phyloP scores from a whole-genome alignment of 2,329 filamentous ascomycete species.

The Penicillium paneum region DNA sequence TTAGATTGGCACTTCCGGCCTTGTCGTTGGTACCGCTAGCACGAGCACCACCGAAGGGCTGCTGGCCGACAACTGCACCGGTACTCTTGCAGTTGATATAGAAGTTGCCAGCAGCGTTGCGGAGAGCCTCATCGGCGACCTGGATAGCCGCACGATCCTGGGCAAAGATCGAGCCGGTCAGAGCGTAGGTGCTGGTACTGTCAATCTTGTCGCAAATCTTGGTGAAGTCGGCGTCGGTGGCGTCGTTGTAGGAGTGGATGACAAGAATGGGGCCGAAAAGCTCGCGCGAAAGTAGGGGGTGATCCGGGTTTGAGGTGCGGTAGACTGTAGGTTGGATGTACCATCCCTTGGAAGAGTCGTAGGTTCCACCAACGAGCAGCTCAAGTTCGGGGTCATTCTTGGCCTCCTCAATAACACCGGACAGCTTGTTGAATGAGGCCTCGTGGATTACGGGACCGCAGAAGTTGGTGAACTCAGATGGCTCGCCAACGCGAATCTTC shows the following conservation, averaged over 20 bases:
- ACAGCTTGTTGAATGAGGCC: slow-evolving; percentile 75
- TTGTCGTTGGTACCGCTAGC: slow-evolving; percentile 72
- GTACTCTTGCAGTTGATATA: slow-evolving; percentile 55
- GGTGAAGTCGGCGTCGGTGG: slow-evolving; percentile 55
- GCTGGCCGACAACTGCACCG: slow-evolving; percentile 69
- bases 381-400: slow-evolving; percentile 70
- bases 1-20: slow-evolving; percentile 62
- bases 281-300: slow-evolving; percentile 72
- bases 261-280: slow-evolving; percentile 78
- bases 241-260: slow-evolving; percentile 75
- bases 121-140: slow-evolving; percentile 37
- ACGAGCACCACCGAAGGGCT: slow-evolving; percentile 67
- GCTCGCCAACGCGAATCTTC: slow-evolving; percentile 67
- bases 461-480: slow-evolving; percentile 72
- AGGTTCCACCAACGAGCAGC: slow-evolving; percentile 70
- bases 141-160: slow-evolving; percentile 37
- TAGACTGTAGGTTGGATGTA: slow-evolving; percentile 84
- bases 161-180: slow-evolving; percentile 46
- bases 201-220: slow-evolving; percentile 54
- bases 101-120: slow-evolving; percentile 42
- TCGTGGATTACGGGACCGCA: slow-evolving; percentile 84
- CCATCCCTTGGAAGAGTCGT: slow-evolving; percentile 75
- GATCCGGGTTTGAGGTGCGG: slow-evolving; percentile 66
- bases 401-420: slow-evolving; percentile 72
- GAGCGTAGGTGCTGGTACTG: slow-evolving; percentile 40